Percentiles rank a stretch among this genome's conserved stretches.
phyloP scores from a whole-genome alignment of 2,329 filamentous ascomycete species.

The Nemania sp. region DNA sequence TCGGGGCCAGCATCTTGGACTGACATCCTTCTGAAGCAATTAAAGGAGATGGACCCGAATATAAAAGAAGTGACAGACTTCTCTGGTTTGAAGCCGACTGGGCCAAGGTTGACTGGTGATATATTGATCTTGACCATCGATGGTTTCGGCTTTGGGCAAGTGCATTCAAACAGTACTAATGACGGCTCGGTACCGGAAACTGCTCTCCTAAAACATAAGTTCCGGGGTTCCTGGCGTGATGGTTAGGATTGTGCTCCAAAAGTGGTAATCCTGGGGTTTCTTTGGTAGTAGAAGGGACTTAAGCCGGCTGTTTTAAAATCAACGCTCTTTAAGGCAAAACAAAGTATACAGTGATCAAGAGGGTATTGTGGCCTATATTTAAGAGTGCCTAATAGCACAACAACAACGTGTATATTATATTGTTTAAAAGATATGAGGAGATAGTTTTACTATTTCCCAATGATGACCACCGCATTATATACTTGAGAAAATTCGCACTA shows the following conservation, averaged over 20 bases:
- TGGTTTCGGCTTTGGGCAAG: conserved; percentile 48
- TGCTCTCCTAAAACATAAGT: conserved; percentile 47
- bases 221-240: conserved; percentile 43
- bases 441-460: no score
- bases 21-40: conserved; percentile 48
- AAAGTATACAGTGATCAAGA: no score
- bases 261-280: no score
- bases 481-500: no score
- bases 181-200: conserved; percentile 45
- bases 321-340: no score
- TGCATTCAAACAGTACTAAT: conserved; percentile 47
- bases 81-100: conserved; percentile 32
- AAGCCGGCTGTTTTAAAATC: no score
- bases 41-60: conserved; percentile 42
- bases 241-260: not conserved
- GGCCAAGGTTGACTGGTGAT: conserved; percentile 35
- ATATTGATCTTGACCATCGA: conserved; percentile 47
- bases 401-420: no score
- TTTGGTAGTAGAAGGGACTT: no score
- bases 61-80: conserved; percentile 35
- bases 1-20: conserved; percentile 52
- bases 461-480: no score
- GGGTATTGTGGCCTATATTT: no score
- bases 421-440: no score
- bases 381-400: no score